A percentile compares a stretch with the other conserved stretches of the same genome.
Conservation (phyloP, 257 asterid genomes). For the Solanum rostratum region DNA sequence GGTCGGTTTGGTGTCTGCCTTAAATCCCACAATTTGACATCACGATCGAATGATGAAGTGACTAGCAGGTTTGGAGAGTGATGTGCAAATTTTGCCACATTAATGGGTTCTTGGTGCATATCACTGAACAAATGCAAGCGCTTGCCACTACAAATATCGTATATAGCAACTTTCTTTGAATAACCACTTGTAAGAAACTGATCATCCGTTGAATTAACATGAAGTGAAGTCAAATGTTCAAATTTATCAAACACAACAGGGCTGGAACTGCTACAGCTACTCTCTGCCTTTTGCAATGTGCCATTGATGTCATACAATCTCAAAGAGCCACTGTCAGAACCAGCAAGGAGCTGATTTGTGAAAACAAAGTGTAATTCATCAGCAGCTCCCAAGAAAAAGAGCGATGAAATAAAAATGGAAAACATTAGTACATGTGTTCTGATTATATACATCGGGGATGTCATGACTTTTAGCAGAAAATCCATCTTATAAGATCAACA, state of each 20-base stretch:
- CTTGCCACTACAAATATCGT: constrained; percentile 47
- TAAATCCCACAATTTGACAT: constrained; percentile 82
- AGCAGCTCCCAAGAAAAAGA: neutral
- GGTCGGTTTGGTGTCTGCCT: constrained; percentile 48
- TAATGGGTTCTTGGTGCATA: constrained; percentile 69
- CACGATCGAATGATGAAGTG: constrained; percentile 73
- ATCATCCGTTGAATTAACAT: constrained; percentile 64
- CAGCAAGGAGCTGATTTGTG: constrained; percentile 55
- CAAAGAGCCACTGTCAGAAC: constrained; percentile 63
- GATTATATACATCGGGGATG: neutral
- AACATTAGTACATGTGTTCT: neutral
- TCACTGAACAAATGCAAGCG: constrained; percentile 41
- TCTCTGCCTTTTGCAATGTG: constrained; percentile 7
- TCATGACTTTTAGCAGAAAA: neutral
- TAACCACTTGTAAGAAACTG: constrained; percentile 65
- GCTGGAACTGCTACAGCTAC: constrained; percentile 11
- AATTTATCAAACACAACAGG: constrained; percentile 40
- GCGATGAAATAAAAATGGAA: neutral
- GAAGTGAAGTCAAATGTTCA: constrained; percentile 76
- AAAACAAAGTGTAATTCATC: constrained; percentile 10
- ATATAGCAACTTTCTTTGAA: constrained; percentile 68
- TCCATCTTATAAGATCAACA: neutral
- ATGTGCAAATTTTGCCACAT: constrained; percentile 69
- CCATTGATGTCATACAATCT: constrained; percentile 54
- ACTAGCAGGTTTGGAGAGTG: constrained; percentile 58